Conservation (phyloP, 2,329 filamentous ascomycete species). For the Colletotrichum cordylinicola region DNA sequence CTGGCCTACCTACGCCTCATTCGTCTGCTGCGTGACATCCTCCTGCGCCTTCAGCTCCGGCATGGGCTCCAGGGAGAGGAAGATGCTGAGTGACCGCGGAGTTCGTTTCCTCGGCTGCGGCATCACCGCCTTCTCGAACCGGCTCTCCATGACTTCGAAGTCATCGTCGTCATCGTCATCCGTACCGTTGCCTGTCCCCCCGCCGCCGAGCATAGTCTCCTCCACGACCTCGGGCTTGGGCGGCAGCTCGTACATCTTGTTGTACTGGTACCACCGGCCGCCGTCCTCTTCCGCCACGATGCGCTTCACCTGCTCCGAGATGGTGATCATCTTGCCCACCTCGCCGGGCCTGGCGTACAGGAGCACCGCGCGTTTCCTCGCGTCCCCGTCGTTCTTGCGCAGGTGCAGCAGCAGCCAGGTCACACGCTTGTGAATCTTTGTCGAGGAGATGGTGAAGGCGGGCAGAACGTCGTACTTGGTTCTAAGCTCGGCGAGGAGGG, state of each 20-base stretch:
- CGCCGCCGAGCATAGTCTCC: slow-evolving; percentile 44
- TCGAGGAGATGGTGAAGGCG: slow-evolving; percentile 63
- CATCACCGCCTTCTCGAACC: slow-evolving; percentile 59
- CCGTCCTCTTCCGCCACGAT: slow-evolving; percentile 48
- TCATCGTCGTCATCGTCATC: slow-evolving; percentile 45
- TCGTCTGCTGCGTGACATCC: slow-evolving; percentile 54
- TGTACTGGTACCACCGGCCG: slow-evolving; percentile 60
- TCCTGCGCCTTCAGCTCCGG: slow-evolving; percentile 58
- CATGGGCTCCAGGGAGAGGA: slow-evolving; percentile 60
- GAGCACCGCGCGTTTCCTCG: slow-evolving; percentile 43
- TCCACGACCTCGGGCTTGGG: slow-evolving; percentile 41
- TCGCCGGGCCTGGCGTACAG: slow-evolving; percentile 57
- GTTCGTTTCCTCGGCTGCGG: slow-evolving; percentile 49
- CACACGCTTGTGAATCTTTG: slow-evolving; percentile 63
- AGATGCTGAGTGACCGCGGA: slow-evolving; percentile 64
- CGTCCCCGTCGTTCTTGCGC: slow-evolving; percentile 25
- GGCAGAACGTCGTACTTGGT: slow-evolving; percentile 55
- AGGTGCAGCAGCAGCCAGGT: slow-evolving; percentile 51
- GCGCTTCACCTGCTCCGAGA: slow-evolving; percentile 68
- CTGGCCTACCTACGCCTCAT: slow-evolving; percentile 31
- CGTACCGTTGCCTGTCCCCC: slow-evolving; percentile 28
- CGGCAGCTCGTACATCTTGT: slow-evolving; percentile 57
- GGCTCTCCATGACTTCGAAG: slow-evolving; percentile 64
- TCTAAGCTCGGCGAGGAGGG: slow-evolving; percentile 48
- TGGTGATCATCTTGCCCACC: slow-evolving; percentile 70